Evolutionary conservation across 768 basidiomycete species (phyloP).

Genomic region (Tylopilus sp.): DNA sequence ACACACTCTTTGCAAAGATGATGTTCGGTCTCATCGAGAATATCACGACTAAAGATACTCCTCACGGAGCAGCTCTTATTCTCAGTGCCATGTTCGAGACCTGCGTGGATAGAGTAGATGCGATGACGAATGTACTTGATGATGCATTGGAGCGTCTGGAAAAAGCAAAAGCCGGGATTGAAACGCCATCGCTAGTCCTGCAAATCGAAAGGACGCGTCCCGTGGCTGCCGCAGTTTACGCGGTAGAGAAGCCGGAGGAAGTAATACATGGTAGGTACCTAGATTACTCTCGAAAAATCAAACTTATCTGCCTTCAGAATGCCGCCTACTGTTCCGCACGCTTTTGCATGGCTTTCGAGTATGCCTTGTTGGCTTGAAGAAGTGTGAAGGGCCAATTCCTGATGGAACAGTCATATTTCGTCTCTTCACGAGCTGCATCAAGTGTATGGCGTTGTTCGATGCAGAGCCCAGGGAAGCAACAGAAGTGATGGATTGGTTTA

Average conservation of each 20-base stretch:
- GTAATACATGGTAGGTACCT: constrained; percentile 64
- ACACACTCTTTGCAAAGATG: constrained; percentile 90
- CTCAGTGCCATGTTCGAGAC: constrained; percentile 76
- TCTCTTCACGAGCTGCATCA: constrained; percentile 81
- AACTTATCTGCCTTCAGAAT: constrained; percentile 49
- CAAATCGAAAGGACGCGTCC: constrained; percentile 86
- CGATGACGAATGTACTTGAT: constrained; percentile 61
- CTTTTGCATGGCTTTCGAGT: constrained; percentile 86
- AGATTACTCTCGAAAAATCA: neutral
- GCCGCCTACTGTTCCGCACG: constrained; percentile 80
- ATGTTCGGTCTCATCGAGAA: constrained; percentile 86
- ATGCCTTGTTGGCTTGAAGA: constrained; percentile 71
- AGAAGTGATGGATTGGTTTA: constrained; percentile 82
- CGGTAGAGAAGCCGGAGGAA: constrained; percentile 79
- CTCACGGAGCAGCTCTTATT: constrained; percentile 64
- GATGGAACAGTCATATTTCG: constrained; percentile 86
- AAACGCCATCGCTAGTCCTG: constrained; percentile 48
- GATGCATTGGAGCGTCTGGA: constrained; percentile 48
- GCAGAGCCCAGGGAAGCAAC: constrained; percentile 62
- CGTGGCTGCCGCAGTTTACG: constrained; percentile 71
- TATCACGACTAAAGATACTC: constrained; percentile 71
- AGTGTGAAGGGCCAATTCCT: constrained; percentile 71
- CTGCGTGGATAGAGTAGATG: constrained; percentile 80
- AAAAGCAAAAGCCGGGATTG: constrained; percentile 37
- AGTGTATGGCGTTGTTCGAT: constrained; percentile 82